phyloP scores from a whole-genome alignment of 2,329 filamentous ascomycete genomes.

The Epichloe amarillans region DNA sequence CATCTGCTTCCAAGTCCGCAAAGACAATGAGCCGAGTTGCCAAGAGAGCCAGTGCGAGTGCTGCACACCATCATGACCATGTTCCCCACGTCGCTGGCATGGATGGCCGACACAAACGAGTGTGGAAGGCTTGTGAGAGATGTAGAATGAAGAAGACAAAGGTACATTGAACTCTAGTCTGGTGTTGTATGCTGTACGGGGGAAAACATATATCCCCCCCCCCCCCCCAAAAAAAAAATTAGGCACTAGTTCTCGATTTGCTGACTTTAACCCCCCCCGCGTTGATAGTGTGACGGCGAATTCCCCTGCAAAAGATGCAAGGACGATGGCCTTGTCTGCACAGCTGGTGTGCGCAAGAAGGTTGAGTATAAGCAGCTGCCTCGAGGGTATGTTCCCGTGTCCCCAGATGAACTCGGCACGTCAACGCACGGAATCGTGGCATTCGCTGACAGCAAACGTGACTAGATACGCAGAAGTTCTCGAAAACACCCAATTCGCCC shows the following conservation, averaged over 20 bases:
- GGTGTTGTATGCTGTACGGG: no score
- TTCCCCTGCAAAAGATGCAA: slow-evolving; percentile 55
- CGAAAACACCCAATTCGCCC: slow-evolving; percentile 50
- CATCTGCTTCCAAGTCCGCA: slow-evolving; percentile 30
- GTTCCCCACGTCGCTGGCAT: slow-evolving; percentile 21
- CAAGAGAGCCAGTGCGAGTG: slow-evolving; percentile 33
- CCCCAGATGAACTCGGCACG: not conserved
- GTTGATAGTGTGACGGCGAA: slow-evolving; percentile 45
- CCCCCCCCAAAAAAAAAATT: no score
- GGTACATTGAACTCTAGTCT: slow-evolving; percentile 22
- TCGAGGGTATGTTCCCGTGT: slow-evolving; percentile 33
- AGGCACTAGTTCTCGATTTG: not conserved
- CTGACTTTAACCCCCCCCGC: not conserved
- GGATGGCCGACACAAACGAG: slow-evolving; percentile 48
- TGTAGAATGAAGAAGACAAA: slow-evolving; percentile 60
- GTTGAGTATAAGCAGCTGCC: slow-evolving; percentile 56
- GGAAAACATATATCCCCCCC: no score
- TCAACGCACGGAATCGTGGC: no score
- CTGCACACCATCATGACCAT: slow-evolving; percentile 25
- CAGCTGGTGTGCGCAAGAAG: slow-evolving; percentile 50
- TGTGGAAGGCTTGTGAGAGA: slow-evolving; percentile 54
- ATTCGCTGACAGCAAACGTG: not conserved
- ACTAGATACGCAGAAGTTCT: slow-evolving; percentile 48
- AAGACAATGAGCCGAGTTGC: slow-evolving; percentile 38
- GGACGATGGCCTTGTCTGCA: slow-evolving; percentile 51